These are phyloP conservation scores for Cordyceps militaris DNA, from an alignment of 2,329 filamentous ascomycete genomes.

Conservation along the genomic window DNA sequence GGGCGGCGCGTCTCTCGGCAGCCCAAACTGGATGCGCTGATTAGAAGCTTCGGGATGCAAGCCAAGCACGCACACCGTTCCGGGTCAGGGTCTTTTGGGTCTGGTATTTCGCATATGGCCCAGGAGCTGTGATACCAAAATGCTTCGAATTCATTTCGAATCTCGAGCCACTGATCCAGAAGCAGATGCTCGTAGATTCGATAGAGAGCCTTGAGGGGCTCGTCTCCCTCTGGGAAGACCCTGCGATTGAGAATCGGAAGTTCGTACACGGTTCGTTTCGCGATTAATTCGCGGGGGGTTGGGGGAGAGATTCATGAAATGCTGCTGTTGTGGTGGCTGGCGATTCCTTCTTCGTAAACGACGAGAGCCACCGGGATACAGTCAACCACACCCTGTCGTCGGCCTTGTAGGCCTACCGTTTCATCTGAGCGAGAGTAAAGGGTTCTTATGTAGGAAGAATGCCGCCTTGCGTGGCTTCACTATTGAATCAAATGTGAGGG, in stretches of 20 bases:
- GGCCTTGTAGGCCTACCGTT: not conserved
- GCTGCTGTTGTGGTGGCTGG: constrained; percentile 1
- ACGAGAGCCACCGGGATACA: constrained; percentile 2
- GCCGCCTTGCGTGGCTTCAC: not conserved
- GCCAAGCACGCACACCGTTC: constrained; percentile 19
- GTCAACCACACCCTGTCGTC: constrained; percentile 1
- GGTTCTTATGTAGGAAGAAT: constrained; percentile 1
- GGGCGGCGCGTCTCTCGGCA: constrained; percentile 16
- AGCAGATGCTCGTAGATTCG: constrained; percentile 17
- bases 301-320: constrained; percentile 26
- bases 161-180: constrained; percentile 16
- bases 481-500: constrained; percentile 4
- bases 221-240: constrained; percentile 8
- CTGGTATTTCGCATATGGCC: constrained; percentile 16
- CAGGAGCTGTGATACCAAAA: constrained; percentile 17
- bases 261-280: constrained; percentile 14
- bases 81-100: constrained; percentile 16
- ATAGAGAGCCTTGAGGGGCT: constrained; percentile 15
- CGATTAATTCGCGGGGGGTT: constrained; percentile 11
- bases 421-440: constrained; percentile 1
- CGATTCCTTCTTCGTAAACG: constrained; percentile 4
- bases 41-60: constrained; percentile 17
- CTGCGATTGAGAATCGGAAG: constrained; percentile 14
- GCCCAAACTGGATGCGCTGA: constrained; percentile 15
- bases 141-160: constrained; percentile 17